A percentile compares a stretch with the other conserved stretches of the same genome.
Evolutionary conservation across 352 stramenopile genomes (phyloP).

Genomic region (Pythium plurisporium): DNA sequence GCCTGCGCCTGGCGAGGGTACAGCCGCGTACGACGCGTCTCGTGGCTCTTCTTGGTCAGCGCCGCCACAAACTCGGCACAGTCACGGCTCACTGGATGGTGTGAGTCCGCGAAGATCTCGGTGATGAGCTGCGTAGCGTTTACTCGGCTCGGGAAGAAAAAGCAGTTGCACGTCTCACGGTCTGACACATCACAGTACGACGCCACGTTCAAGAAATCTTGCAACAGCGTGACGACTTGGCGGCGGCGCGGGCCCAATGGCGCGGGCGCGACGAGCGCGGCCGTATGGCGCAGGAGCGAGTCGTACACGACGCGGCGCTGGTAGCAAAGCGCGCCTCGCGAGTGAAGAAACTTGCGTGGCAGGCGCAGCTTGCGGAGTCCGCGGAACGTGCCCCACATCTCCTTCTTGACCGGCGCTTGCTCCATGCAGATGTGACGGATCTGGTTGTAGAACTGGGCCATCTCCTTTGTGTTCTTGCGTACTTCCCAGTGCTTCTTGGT

Average conservation of each 20-base stretch:
- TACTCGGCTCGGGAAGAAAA: constrained; percentile 33
- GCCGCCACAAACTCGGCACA: constrained; percentile 36
- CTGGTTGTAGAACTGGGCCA: constrained; percentile 56
- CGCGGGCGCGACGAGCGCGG: constrained; percentile 46
- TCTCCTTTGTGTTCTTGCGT: constrained; percentile 54
- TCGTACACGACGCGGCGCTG: constrained; percentile 65
- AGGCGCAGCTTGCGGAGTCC: constrained; percentile 41
- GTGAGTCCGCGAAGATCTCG: constrained; percentile 35
- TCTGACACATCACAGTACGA: constrained; percentile 42
- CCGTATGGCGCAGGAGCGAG: constrained; percentile 62
- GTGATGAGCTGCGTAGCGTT: constrained; percentile 39
- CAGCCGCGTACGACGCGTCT: constrained; percentile 37
- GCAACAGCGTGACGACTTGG: constrained; percentile 44
- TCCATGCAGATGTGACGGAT: constrained; percentile 46
- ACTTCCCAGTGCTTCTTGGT: constrained; percentile 54
- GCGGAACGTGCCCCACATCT: constrained; percentile 53
- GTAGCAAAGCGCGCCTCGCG: constrained; percentile 41
- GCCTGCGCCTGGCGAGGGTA: constrained; percentile 37
- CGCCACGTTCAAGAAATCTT: constrained; percentile 54
- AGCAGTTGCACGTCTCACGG: constrained; percentile 34
- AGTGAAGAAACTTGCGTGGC: constrained; percentile 53
- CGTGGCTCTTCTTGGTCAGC: constrained; percentile 34
- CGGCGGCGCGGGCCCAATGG: constrained; percentile 49
- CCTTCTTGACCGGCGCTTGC: constrained; percentile 48
- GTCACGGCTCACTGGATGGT: constrained; percentile 28